phyloP scores from a whole-genome alignment of 306 rosid species.

The Sechiopsis laciniata region DNA sequence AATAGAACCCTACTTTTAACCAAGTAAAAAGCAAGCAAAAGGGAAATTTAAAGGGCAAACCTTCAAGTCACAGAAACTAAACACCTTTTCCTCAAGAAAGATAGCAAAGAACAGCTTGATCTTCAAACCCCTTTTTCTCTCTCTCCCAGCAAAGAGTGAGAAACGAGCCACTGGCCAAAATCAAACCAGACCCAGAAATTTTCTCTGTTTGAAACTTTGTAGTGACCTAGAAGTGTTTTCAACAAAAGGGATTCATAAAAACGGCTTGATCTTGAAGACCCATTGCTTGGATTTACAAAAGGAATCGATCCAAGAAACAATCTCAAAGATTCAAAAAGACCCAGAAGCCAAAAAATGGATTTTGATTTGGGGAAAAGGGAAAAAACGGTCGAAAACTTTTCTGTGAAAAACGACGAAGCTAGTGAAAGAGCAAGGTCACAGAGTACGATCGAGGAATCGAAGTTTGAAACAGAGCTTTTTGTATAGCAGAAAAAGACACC shows the following conservation, averaged over 20 bases:
- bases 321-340: not conserved
- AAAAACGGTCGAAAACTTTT: constrained; percentile 19
- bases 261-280: constrained; percentile 29
- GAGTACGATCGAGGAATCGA: constrained; percentile 10
- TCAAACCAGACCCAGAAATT: not conserved
- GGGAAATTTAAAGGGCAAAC: constrained; percentile 40
- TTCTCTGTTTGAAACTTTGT: not conserved
- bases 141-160: constrained; percentile 26
- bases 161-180: constrained; percentile 29
- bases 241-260: constrained; percentile 35
- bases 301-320: constrained; percentile 33
- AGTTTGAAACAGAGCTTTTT: constrained; percentile 12
- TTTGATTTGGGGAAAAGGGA: constrained; percentile 25
- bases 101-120: constrained; percentile 35
- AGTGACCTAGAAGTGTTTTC: not conserved
- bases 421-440: not conserved
- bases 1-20: not conserved
- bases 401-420: too few relatives aligned
- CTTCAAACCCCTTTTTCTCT: constrained; percentile 33
- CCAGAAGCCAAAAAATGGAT: constrained; percentile 18
- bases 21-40: constrained; percentile 33
- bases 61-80: constrained; percentile 55
- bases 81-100: constrained; percentile 14
- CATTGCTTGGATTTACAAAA: constrained; percentile 23
- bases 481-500: constrained; percentile 29